phyloP scores from a whole-genome alignment of 176 grass and related monocot genomes.

The Oryza australiensis region DNA sequence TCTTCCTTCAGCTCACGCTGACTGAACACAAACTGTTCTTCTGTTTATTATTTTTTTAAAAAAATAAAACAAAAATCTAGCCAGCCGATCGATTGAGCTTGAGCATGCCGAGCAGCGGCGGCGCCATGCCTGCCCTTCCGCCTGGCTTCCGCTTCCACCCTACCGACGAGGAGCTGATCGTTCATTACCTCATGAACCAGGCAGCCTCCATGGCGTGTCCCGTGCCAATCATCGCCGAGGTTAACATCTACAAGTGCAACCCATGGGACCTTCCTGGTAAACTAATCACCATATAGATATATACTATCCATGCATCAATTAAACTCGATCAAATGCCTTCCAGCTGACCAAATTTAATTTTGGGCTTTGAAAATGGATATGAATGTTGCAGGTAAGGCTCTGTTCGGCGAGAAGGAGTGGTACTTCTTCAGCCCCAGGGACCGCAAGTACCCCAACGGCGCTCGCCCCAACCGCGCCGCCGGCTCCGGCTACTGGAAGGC shows the following conservation, averaged over 20 bases:
- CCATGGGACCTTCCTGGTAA: neutral
- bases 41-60: neutral
- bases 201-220: neutral
- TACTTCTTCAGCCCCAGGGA: conserved; percentile 77
- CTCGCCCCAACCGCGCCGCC: conserved; percentile 57
- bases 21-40: neutral
- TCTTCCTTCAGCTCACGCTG: neutral
- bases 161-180: neutral
- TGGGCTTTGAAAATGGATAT: no score
- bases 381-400: neutral
- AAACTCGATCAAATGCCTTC: neutral
- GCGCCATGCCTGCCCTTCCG: neutral
- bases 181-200: neutral
- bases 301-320: neutral
- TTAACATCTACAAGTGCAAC: neutral
- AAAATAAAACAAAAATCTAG: neutral
- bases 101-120: neutral
- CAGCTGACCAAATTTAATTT: neutral
- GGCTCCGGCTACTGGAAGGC: conserved; percentile 71
- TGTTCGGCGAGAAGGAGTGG: conserved; percentile 64
- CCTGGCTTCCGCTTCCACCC: neutral
- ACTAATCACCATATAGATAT: neutral
- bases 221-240: neutral
- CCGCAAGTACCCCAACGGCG: conserved; percentile 71
- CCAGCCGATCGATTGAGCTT: no score